Evolutionary conservation across 2,329 filamentous ascomycete genomes (phyloP).

Genomic region (Sporothrix pallida): DNA sequence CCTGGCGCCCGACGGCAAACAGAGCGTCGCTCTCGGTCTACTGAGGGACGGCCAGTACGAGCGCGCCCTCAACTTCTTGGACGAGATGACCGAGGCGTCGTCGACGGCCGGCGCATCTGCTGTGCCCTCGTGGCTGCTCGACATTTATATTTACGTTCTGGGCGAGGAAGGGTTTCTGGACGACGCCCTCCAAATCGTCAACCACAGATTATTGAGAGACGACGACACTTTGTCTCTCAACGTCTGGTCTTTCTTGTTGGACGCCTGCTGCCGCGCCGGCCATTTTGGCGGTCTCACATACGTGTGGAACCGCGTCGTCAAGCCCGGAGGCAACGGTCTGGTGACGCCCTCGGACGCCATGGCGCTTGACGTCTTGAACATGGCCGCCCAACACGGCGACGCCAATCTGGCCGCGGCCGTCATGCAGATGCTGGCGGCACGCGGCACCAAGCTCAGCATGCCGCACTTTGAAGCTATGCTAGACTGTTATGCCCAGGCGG

Average conservation of each 20-base stretch:
- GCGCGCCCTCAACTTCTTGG: slow-evolving; percentile 73
- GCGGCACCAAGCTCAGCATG: slow-evolving; percentile 61
- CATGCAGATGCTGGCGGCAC: slow-evolving; percentile 67
- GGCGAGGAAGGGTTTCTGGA: slow-evolving; percentile 75
- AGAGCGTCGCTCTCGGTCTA: slow-evolving; percentile 73
- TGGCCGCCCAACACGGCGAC: slow-evolving; percentile 73
- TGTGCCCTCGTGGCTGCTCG: slow-evolving; percentile 75
- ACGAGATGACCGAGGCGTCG: slow-evolving; percentile 65
- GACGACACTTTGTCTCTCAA: slow-evolving; percentile 51
- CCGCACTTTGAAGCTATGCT: slow-evolving; percentile 83
- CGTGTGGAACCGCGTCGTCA: slow-evolving; percentile 67
- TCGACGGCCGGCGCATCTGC: slow-evolving; percentile 42
- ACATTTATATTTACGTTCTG: slow-evolving; percentile 76
- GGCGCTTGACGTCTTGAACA: slow-evolving; percentile 66
- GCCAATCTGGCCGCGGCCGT: slow-evolving; percentile 71
- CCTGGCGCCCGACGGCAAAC: slow-evolving; percentile 65
- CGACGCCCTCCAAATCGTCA: slow-evolving; percentile 73
- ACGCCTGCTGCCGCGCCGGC: slow-evolving; percentile 68
- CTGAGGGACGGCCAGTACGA: slow-evolving; percentile 85
- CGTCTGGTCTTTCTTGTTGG: slow-evolving; percentile 76
- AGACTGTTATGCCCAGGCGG: slow-evolving; percentile 66
- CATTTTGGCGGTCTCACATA: slow-evolving; percentile 69
- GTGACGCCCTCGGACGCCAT: slow-evolving; percentile 55
- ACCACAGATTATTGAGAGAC: slow-evolving; percentile 54
- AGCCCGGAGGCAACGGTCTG: slow-evolving; percentile 50